Percentiles rank a stretch among this genome's conserved stretches.
Conservation (phyloP, 345 rosid genomes). For the Hibiscus trionum region DNA sequence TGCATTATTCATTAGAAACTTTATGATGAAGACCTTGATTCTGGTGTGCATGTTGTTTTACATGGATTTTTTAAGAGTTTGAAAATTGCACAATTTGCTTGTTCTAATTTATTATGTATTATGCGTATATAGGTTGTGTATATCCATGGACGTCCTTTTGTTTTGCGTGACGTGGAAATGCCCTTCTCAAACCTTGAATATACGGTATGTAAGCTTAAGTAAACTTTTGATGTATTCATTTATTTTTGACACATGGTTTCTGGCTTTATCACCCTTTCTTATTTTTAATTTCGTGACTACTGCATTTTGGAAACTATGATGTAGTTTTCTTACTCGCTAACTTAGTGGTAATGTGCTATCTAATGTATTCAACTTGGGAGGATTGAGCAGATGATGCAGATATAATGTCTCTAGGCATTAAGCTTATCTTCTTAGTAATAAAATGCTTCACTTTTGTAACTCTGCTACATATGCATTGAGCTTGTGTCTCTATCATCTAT, state of each 20-base stretch:
- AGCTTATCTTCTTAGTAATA: not conserved
- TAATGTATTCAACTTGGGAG: constrained; percentile 7
- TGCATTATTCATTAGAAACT: not conserved
- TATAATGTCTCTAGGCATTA: not conserved
- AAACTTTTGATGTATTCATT: constrained; percentile 8
- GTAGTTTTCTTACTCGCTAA: not conserved
- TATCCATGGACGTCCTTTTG: constrained; percentile 92
- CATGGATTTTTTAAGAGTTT: constrained; percentile 1
- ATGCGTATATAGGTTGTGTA: constrained; percentile 65
- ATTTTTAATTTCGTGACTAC: not conserved
- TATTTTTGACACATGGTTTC: not conserved
- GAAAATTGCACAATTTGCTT: not conserved
- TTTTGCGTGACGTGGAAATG: constrained; percentile 89
- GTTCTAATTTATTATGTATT: constrained; percentile 10
- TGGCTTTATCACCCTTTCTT: not conserved
- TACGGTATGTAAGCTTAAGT: constrained; percentile 46
- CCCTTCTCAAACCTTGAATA: constrained; percentile 96
- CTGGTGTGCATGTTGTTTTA: not conserved
- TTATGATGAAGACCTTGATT: not conserved
- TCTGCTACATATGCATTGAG: not conserved
- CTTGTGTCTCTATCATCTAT: not conserved
- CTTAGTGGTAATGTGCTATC: not conserved
- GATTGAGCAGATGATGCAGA: not conserved
- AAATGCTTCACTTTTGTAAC: not conserved
- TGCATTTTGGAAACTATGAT: not conserved